Conservation (phyloP, 2,329 filamentous ascomycete genomes). For the Phialophora tarda region DNA sequence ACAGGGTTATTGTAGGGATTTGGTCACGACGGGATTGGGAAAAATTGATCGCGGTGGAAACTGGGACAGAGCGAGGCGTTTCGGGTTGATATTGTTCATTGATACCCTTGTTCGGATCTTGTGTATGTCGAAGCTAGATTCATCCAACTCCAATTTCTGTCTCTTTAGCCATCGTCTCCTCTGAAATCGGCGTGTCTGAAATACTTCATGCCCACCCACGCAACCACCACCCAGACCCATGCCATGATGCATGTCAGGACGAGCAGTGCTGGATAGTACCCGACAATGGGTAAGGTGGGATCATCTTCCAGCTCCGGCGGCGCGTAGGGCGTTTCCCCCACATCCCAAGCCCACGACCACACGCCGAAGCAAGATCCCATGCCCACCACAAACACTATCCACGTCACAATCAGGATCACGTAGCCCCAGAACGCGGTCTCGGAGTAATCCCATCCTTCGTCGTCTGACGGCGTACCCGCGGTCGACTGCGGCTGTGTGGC, state of each 20-base stretch:
- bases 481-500: conserved; percentile 48
- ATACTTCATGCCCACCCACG: conserved; percentile 99
- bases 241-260: conserved; percentile 95
- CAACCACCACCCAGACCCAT: conserved; percentile 97
- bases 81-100: conserved; percentile 3
- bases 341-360: conserved; percentile 97
- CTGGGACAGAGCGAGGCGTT: conserved; percentile 9
- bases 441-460: conserved; percentile 80
- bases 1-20: neutral
- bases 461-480: conserved; percentile 34
- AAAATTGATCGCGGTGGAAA: neutral
- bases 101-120: neutral
- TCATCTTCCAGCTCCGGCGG: conserved; percentile 96
- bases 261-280: conserved; percentile 94
- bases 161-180: conserved; percentile 55
- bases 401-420: conserved; percentile 87
- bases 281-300: conserved; percentile 89
- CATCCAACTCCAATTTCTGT: neutral
- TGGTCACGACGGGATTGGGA: neutral
- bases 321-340: conserved; percentile 92
- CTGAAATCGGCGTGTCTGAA: conserved; percentile 96
- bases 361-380: conserved; percentile 95
- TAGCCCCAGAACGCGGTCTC: conserved; percentile 99
- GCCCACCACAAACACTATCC: conserved; percentile 93
- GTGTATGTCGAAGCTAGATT: neutral